Percentiles rank a stretch among this genome's conserved stretches.
phyloP scores from a whole-genome alignment of 2,329 filamentous ascomycete species.

The Lecanicillium sp. region DNA sequence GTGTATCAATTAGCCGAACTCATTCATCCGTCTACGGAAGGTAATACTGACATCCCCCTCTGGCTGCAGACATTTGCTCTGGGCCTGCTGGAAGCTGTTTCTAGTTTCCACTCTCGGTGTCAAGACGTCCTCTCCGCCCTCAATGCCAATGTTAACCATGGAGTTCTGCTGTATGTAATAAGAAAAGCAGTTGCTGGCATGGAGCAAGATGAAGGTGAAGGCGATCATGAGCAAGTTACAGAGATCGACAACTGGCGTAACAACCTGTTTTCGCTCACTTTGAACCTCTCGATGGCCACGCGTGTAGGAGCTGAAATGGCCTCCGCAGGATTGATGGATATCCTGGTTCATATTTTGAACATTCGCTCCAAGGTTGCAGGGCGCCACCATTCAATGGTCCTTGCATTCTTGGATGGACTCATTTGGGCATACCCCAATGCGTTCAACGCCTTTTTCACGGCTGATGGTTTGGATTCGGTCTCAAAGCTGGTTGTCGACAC shows the following conservation, averaged over 20 bases:
- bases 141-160: conserved; percentile 93
- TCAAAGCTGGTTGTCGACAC: conserved; percentile 79
- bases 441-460: conserved; percentile 72
- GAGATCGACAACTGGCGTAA: conserved; percentile 83
- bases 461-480: conserved; percentile 80
- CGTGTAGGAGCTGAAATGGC: conserved; percentile 78
- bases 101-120: conserved; percentile 66
- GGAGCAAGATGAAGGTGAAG: conserved; percentile 43
- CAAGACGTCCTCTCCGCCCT: conserved; percentile 83
- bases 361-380: conserved; percentile 75
- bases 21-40: conserved; percentile 72
- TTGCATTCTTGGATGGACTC: conserved; percentile 82
- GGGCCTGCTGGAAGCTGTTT: conserved; percentile 74
- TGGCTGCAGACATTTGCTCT: conserved; percentile 78
- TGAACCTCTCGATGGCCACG: conserved; percentile 67
- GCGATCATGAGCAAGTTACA: conserved; percentile 52
- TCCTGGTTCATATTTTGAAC: conserved; percentile 80
- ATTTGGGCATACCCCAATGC: conserved; percentile 80
- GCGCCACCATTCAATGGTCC: conserved; percentile 72
- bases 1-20: conserved; percentile 89
- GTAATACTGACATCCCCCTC: conserved; percentile 58
- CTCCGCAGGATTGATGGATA: conserved; percentile 78
- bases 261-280: conserved; percentile 77
- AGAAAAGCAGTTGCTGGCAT: conserved; percentile 84
- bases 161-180: conserved; percentile 85